Percentiles rank a stretch among this genome's conserved stretches.
phyloP scores from a whole-genome alignment of 805 yeast species.

The Lachancea waltii region DNA sequence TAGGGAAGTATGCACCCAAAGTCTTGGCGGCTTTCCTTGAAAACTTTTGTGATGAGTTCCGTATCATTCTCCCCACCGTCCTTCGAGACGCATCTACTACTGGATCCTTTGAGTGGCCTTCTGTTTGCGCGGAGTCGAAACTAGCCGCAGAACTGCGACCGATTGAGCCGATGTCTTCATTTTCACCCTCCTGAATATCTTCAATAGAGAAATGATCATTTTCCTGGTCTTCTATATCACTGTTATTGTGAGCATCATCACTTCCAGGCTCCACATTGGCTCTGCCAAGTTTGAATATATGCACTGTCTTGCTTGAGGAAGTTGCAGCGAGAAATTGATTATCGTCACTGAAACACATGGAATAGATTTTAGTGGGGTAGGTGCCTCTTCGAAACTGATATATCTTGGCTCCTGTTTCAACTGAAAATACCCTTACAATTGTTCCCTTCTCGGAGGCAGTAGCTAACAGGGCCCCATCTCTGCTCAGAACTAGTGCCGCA shows the following conservation, averaged over 20 bases:
- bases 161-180: conserved; percentile 12
- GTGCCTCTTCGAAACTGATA: conserved; percentile 76
- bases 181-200: conserved; percentile 21
- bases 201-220: conserved; percentile 26
- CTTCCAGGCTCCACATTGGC: conserved; percentile 6
- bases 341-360: conserved; percentile 67
- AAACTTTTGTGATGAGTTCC: conserved; percentile 70
- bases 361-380: conserved; percentile 73
- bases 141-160: conserved; percentile 9
- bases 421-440: conserved; percentile 61
- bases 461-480: conserved; percentile 60
- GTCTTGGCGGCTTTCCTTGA: conserved; percentile 81
- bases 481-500: conserved; percentile 56
- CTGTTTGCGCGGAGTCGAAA: conserved; percentile 7
- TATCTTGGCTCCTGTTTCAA: conserved; percentile 53
- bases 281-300: conserved; percentile 64
- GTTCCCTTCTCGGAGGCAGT: conserved; percentile 78
- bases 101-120: conserved; percentile 42
- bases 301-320: conserved; percentile 87
- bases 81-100: conserved; percentile 63
- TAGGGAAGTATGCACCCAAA: conserved; percentile 81
- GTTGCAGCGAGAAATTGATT: conserved; percentile 72
- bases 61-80: conserved; percentile 66
- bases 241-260: conserved; percentile 19
- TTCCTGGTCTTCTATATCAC: conserved; percentile 33